Evolutionary conservation across 148 eudicot species (phyloP), one percentile per base, ranked within the genome.

Genomic region (Heliosperma pusillum): DNA sequence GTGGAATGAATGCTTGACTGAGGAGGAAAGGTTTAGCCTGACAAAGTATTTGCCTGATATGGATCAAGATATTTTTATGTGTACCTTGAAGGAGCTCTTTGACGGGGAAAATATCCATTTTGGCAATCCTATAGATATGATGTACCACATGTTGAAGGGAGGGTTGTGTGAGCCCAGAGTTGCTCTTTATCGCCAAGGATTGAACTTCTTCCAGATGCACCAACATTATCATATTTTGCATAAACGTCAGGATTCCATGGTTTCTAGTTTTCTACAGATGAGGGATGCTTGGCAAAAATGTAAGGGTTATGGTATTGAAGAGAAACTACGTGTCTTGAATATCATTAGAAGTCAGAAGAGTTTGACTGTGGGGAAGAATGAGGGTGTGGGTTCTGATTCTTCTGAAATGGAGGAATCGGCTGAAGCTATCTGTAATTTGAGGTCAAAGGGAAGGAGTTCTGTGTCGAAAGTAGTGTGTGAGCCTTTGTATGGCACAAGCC

Each of bases 111-210:
- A 90, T 79, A 79, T 92, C 69, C 91, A 95, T 82, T 95, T 95
- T 75, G 92, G 96, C 21, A 90, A 84, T 83, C 99, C 99, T 57
- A 30, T 90, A 27, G 79, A 75, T 57, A 83, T 77, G 79, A 77
- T 95, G 61, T 92, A 84, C 75, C 82, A 86, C 69, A 89, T 95
- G 97, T 81, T 95, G 84, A 92, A 92, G 79, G 97, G 97, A 67
- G 97, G 99, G 56, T 75, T 89, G 73, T 92, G 96, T 62, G 99
- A 95, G 75, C 99, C 99, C 7, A 85, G 99, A 78, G 96, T 95
- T 69, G 86, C 99, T 56, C 85, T 95, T 66, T 95, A 95, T 63
- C 83, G 91, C 58, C 92, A 92, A 81, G 99, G 99, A 56, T 70
- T 88, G 77, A 84, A 58, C 79, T 92, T 85, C 77, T 89, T 95